These are phyloP conservation scores for Saccharomyces hybrid DNA, from an alignment of 1,139 yeast species.

Conservation along the genomic window DNA sequence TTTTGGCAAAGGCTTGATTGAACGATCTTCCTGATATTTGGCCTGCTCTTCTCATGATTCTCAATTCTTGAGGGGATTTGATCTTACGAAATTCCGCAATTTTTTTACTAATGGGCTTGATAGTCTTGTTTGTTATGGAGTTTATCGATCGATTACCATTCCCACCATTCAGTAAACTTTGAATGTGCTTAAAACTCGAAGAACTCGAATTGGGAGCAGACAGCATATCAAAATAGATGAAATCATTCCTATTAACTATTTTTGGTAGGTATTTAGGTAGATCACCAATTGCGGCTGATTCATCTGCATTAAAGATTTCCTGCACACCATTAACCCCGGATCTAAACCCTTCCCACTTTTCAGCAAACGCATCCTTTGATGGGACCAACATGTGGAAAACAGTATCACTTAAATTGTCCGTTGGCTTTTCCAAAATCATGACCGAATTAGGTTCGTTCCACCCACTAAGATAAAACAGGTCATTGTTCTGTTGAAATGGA, in stretches of 20 bases:
- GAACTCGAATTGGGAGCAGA: neutral
- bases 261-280: conserved; percentile 39
- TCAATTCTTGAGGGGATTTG: conserved; percentile 70
- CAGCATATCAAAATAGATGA: conserved; percentile 43
- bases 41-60: conserved; percentile 74
- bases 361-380: conserved; percentile 66
- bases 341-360: conserved; percentile 91
- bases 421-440: conserved; percentile 60
- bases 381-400: conserved; percentile 77
- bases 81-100: conserved; percentile 55
- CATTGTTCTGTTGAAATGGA: conserved; percentile 86
- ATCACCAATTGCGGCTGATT: conserved; percentile 45
- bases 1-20: conserved; percentile 68
- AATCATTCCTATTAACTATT: conserved; percentile 41
- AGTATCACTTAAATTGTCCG: conserved; percentile 44
- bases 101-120: conserved; percentile 15
- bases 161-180: conserved; percentile 17
- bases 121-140: conserved; percentile 16
- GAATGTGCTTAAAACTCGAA: neutral
- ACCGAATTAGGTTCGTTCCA: conserved; percentile 90
- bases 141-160: conserved; percentile 19
- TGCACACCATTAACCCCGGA: conserved; percentile 79
- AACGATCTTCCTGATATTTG: conserved; percentile 75
- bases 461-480: conserved; percentile 79
- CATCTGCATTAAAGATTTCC: conserved; percentile 83